Percentiles rank a stretch among this genome's conserved stretches.
Conservation (phyloP, 2,329 filamentous ascomycete species). For the Venturiaceae sp. region DNA sequence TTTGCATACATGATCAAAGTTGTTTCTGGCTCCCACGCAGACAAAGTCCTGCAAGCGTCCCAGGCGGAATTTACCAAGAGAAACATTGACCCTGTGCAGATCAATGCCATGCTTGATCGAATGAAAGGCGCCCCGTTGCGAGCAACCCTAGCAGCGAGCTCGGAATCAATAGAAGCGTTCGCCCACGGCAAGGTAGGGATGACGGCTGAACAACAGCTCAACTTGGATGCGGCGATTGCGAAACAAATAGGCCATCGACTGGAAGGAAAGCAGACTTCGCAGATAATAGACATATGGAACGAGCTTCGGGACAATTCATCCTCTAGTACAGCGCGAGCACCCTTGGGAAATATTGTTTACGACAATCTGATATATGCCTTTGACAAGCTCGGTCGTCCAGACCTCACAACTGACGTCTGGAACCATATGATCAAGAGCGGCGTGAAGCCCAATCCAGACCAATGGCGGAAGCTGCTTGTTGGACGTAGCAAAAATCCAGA, state of each 20-base stretch:
- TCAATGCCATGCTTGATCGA: not conserved
- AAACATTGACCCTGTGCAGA: not conserved
- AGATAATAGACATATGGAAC: not conserved
- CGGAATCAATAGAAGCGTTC: not conserved
- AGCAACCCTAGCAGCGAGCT: not conserved
- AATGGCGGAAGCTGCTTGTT: constrained; percentile 65
- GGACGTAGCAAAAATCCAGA: constrained; percentile 50
- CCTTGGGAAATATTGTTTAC: not conserved
- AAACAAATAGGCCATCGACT: not conserved
- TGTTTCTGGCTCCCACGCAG: not conserved
- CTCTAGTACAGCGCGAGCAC: not conserved
- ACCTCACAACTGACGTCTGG: constrained; percentile 36
- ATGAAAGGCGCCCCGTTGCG: not conserved
- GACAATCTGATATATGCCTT: not conserved
- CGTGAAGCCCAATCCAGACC: constrained; percentile 49
- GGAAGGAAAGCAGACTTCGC: not conserved
- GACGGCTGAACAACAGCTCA: not conserved
- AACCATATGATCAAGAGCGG: constrained; percentile 45
- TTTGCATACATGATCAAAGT: not conserved
- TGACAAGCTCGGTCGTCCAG: not conserved
- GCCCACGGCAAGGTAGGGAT: not conserved
- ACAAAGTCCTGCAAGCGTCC: not conserved
- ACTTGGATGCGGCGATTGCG: not conserved
- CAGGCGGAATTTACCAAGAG: not conserved
- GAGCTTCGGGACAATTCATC: not conserved